phyloP scores from a whole-genome alignment of 352 stramenopile genomes.

The Sclerospora graminicola region DNA sequence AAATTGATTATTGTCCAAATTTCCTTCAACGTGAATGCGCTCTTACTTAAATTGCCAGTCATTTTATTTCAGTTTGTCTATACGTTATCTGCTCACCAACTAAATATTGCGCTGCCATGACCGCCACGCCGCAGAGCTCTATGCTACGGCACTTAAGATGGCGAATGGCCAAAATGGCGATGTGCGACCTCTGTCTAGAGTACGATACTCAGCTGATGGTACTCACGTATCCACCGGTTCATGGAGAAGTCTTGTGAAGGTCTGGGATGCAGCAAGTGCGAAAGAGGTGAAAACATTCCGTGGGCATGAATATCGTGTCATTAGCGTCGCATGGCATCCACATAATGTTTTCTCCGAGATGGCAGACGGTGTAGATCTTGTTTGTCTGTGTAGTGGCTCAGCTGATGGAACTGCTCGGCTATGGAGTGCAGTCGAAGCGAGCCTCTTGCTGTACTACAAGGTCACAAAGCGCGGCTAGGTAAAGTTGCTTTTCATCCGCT shows the following conservation, averaged over 20 bases:
- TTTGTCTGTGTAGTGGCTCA: slow-evolving; percentile 68
- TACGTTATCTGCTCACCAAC: too few relatives aligned
- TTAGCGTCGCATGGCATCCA: slow-evolving; percentile 79
- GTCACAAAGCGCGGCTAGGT: slow-evolving; percentile 62
- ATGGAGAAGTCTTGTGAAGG: slow-evolving; percentile 90
- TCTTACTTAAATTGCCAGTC: too few relatives aligned
- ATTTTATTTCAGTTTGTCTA: too few relatives aligned
- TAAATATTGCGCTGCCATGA: too few relatives aligned
- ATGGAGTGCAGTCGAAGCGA: slow-evolving; percentile 52
- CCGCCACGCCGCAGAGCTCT: slow-evolving; percentile 65
- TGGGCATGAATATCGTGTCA: slow-evolving; percentile 84
- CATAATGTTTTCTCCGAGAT: slow-evolving; percentile 39
- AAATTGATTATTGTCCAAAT: too few relatives aligned
- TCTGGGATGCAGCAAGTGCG: slow-evolving; percentile 85
- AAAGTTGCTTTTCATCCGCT: slow-evolving; percentile 92
- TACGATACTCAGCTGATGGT: slow-evolving; percentile 54
- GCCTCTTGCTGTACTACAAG: slow-evolving; percentile 47
- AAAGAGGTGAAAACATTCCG: slow-evolving; percentile 65
- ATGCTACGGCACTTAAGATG: slow-evolving; percentile 65
- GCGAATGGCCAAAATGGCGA: slow-evolving; percentile 91
- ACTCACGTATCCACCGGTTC: slow-evolving; percentile 82
- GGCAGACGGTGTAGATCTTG: slow-evolving; percentile 39
- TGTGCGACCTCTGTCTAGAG: slow-evolving; percentile 76
- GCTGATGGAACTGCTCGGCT: slow-evolving; percentile 69
- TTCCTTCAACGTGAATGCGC: too few relatives aligned